phyloP scores from a whole-genome alignment of 805 yeast species.

The Saturnispora besseyi region DNA sequence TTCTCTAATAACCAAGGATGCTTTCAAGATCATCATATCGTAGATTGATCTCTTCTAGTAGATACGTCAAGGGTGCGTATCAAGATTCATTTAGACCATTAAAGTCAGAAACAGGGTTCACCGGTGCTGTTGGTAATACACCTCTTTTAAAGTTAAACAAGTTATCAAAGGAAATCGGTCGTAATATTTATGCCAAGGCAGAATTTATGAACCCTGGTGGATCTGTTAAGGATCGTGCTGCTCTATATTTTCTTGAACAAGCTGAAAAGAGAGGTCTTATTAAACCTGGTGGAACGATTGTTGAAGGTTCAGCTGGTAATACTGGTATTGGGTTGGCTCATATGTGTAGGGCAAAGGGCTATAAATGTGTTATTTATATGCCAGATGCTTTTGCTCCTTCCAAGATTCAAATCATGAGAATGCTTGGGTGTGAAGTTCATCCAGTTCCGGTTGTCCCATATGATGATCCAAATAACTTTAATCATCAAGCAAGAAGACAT shows the following conservation, averaged over 20 bases:
- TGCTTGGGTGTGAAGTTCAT: constrained; percentile 77
- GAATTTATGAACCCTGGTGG: constrained; percentile 95
- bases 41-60: constrained; percentile 16
- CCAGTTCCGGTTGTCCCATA: constrained; percentile 88
- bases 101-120: constrained; percentile 57
- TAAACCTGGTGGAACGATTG: constrained; percentile 73
- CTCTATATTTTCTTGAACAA: constrained; percentile 62
- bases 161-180: constrained; percentile 49
- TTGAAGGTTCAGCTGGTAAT: constrained; percentile 95
- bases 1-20: not conserved
- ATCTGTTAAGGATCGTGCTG: constrained; percentile 87
- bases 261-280: constrained; percentile 66
- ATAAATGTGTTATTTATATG: constrained; percentile 81
- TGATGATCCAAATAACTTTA: constrained; percentile 75
- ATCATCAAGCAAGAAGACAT: constrained; percentile 79
- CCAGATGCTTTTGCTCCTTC: constrained; percentile 82
- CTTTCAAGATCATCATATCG: constrained; percentile 1
- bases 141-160: constrained; percentile 61
- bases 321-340: constrained; percentile 89
- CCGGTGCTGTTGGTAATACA: constrained; percentile 89
- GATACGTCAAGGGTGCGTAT: constrained; percentile 15
- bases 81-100: constrained; percentile 50
- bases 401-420: constrained; percentile 64
- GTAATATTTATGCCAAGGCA: constrained; percentile 81
- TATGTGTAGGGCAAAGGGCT: constrained; percentile 75